Evolutionary conservation across 176 grass and related monocot species (phyloP).

Genomic region (Avena eriantha): DNA sequence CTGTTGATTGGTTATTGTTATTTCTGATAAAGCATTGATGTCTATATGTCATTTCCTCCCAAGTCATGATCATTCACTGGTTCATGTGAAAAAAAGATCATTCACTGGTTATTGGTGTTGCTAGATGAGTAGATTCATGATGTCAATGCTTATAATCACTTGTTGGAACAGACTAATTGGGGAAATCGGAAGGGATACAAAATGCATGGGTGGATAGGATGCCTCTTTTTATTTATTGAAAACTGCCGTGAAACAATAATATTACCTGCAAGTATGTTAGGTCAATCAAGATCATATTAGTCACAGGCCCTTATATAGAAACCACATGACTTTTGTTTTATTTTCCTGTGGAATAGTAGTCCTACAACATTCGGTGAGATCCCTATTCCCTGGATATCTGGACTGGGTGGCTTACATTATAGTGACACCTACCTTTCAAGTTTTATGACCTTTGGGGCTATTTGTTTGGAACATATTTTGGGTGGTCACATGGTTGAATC

Average conservation of each 20-base stretch:
- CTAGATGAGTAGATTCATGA: background rate
- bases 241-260: slow-evolving; percentile 3
- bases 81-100: background rate
- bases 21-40: slow-evolving; percentile 17
- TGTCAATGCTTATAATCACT: background rate
- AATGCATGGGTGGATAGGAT: background rate
- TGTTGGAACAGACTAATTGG: slow-evolving; percentile 4
- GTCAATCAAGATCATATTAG: background rate
- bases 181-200: background rate
- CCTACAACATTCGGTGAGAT: background rate
- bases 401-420: slow-evolving; percentile 10
- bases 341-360: background rate
- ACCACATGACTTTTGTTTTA: background rate
- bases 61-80: slow-evolving; percentile 28
- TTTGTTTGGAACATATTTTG: background rate
- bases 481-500: background rate
- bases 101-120: slow-evolving; percentile 36
- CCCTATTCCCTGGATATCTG: background rate
- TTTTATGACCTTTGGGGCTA: slow-evolving; percentile 21
- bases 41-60: background rate
- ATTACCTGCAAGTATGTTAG: slow-evolving; percentile 3
- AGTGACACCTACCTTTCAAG: background rate
- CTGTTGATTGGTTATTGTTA: slow-evolving; percentile 15
- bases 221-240: background rate
- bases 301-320: background rate